Evolutionary conservation across 148 eudicot genomes (phyloP), one percentile per base, ranked within the genome.

Genomic region (Fagopyrum esculentum): DNA sequence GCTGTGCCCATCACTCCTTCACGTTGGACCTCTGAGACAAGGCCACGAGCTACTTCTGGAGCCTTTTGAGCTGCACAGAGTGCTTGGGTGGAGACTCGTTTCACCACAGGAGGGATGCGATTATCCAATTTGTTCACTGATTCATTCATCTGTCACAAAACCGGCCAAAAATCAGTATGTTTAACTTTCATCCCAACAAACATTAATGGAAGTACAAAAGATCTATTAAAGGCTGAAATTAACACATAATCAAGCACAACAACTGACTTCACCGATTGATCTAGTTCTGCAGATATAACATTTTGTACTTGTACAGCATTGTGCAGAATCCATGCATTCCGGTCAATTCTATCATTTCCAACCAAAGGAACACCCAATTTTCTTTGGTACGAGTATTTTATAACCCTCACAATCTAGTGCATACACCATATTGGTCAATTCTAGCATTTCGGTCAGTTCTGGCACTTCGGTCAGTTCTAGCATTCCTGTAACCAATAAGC

Each of bases 1-100:
- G 96, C 96, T 13, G 92, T 87, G 55, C 86, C 96, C 45, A 89
- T 81, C 69, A 95, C 83, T 45, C 89, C 91, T 11, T 68, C 80
- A 7, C 80, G 89, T 59, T 89, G 87, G 40, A 92, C 93, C 52
- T 92, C 97, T 0, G 91, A 80, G 9, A 89, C 86, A 22, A 91
- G 85, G 13, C 78, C 80, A 3, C 96, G 87, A 73, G 96, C 98
- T 26, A 86, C 83, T 59, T 80, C 84, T 15, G 96, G 98, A 55
- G 92, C 92, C 76, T 84, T 86, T 74, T 90, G 96, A 30, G 93
- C 96, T 0, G 89, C 89, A 11, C 78, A 78, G 75, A 82, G 52
- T 54, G 95, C 92, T 80, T 86, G 82, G 80, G 64, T 68, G 1
- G 97, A 91, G 4, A 87, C 85, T 68, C 83, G 86, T 84, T 83